These are phyloP conservation scores for Paramecium tetraurelia DNA, from an alignment of 73 alveolate species.

Conservation along the genomic window DNA sequence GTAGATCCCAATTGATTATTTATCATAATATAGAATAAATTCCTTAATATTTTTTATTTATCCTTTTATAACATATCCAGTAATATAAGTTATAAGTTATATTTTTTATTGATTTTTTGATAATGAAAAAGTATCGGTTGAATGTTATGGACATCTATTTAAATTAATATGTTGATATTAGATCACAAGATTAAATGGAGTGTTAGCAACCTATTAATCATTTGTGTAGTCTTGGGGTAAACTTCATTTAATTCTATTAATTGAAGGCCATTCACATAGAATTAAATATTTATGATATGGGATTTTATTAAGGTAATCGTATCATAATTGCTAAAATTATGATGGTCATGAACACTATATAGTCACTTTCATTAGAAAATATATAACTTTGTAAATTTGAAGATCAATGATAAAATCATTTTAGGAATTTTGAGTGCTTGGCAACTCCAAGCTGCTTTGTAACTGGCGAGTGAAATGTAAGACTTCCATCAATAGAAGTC, in stretches of 20 bases:
- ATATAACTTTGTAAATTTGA: background rate
- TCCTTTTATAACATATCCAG: no score
- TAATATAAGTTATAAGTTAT: no score
- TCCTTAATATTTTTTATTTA: background rate
- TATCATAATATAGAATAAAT: background rate
- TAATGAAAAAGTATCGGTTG: no score
- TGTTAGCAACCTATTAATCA: no score
- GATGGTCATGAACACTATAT: background rate
- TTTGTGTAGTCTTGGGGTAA: background rate
- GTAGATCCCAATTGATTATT: constrained; percentile 16
- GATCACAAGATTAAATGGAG: no score
- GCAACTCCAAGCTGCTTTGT: background rate
- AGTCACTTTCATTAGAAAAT: background rate
- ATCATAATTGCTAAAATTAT: background rate
- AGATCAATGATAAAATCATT: background rate
- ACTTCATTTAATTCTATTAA: no score
- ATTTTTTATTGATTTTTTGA: no score
- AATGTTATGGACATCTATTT: no score
- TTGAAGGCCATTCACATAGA: background rate
- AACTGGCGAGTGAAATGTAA: background rate
- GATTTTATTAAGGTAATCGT: background rate
- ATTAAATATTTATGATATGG: background rate
- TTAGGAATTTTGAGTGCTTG: background rate
- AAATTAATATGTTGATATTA: no score
- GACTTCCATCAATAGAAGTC: background rate